A percentile compares a stretch with the other conserved stretches of the same genome.
These are phyloP conservation scores for Podospora conica DNA, from an alignment of 495 filamentous ascomycete genomes.

Conservation along the genomic window DNA sequence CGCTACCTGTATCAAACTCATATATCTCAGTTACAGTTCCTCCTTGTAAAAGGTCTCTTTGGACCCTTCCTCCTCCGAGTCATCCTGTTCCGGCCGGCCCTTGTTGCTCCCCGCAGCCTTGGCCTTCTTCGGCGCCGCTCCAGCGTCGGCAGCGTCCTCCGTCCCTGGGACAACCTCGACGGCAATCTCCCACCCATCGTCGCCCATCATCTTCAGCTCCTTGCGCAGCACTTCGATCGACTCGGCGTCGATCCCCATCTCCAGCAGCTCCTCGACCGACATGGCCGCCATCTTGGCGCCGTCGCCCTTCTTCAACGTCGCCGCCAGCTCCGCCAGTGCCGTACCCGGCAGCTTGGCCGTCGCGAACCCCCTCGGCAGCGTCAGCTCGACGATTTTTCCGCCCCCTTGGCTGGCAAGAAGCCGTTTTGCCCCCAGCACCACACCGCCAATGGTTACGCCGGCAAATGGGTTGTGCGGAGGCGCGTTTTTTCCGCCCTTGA, in stretches of 20 bases:
- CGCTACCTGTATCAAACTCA: not conserved
- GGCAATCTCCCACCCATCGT: slow-evolving; percentile 51
- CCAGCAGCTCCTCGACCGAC: slow-evolving; percentile 57
- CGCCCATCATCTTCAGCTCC: slow-evolving; percentile 46
- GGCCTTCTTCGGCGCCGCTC: slow-evolving; percentile 32
- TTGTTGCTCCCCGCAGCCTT: slow-evolving; percentile 13
- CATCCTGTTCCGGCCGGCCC: slow-evolving; percentile 6
- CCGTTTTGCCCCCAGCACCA: slow-evolving; percentile 51
- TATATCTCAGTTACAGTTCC: slow-evolving; percentile 29
- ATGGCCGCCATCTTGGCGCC: slow-evolving; percentile 51
- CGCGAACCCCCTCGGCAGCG: slow-evolving; percentile 32
- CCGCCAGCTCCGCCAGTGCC: slow-evolving; percentile 26
- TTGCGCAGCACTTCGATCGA: slow-evolving; percentile 58
- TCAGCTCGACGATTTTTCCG: slow-evolving; percentile 27
- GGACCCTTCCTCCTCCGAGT: slow-evolving; percentile 31
- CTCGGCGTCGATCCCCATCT: slow-evolving; percentile 62
- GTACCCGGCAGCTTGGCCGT: slow-evolving; percentile 12
- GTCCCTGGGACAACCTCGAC: slow-evolving; percentile 40
- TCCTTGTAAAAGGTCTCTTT: slow-evolving; percentile 45
- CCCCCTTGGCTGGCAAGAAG: slow-evolving; percentile 40
- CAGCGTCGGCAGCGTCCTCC: slow-evolving; percentile 43
- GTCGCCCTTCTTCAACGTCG: slow-evolving; percentile 41
- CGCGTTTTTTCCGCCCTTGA: slow-evolving; percentile 7
- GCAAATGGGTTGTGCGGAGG: slow-evolving; percentile 18
- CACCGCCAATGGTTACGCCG: slow-evolving; percentile 40